These are phyloP conservation scores for Linderniella brevidens DNA, from an alignment of 257 asterid genomes.

Conservation along the genomic window DNA sequence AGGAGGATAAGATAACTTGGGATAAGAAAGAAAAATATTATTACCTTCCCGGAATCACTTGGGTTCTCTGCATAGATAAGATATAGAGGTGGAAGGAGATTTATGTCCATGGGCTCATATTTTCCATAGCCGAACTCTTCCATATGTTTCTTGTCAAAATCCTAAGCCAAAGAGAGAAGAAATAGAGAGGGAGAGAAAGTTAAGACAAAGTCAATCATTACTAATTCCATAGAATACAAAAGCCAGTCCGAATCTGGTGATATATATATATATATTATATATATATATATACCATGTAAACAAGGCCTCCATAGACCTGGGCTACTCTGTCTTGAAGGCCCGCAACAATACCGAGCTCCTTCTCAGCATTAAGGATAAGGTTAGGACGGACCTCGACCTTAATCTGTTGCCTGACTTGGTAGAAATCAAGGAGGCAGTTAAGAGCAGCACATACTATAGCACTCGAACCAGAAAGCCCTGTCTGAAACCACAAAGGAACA, in stretches of 20 bases:
- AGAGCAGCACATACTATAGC: slow-evolving; percentile 96
- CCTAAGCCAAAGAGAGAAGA: too few species aligned
- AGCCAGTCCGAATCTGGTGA: neutral
- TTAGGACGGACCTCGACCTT: slow-evolving; percentile 80
- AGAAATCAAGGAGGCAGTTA: slow-evolving; percentile 89
- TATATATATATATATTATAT: too few species aligned
- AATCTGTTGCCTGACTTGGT: slow-evolving; percentile 58
- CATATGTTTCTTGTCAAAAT: slow-evolving; percentile 63
- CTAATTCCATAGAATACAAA: neutral
- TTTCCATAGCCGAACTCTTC: slow-evolving; percentile 73
- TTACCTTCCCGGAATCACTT: slow-evolving; percentile 91
- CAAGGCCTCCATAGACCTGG: slow-evolving; percentile 94
- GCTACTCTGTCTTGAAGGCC: slow-evolving; percentile 98
- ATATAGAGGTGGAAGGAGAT: slow-evolving; percentile 71
- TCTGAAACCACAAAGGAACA: slow-evolving; percentile 29
- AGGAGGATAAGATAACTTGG: neutral
- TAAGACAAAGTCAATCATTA: neutral
- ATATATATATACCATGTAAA: slow-evolving; percentile 55
- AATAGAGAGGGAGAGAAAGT: neutral
- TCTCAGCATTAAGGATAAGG: slow-evolving; percentile 81
- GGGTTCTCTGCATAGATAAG: slow-evolving; percentile 89
- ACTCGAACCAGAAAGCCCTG: slow-evolving; percentile 98
- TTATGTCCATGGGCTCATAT: slow-evolving; percentile 51
- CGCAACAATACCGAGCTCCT: slow-evolving; percentile 92
- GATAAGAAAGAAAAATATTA: neutral